phyloP scores from a whole-genome alignment of 2,329 filamentous ascomycete species.

The Diaporthe velutina region DNA sequence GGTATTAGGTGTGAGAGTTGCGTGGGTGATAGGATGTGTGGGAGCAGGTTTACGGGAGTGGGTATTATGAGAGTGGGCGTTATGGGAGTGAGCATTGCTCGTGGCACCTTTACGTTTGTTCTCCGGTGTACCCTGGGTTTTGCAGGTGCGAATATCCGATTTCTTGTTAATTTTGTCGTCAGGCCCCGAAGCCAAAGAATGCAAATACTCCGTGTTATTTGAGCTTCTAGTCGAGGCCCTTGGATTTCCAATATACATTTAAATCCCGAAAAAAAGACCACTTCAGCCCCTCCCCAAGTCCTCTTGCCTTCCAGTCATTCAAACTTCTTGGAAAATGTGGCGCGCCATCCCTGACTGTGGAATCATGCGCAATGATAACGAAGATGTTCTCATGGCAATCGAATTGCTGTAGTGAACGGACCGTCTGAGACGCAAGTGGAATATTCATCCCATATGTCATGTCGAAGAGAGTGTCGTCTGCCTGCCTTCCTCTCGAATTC shows the following conservation, averaged over 20 bases:
- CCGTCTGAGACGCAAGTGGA: conserved; percentile 41
- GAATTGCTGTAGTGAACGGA: conserved; percentile 37
- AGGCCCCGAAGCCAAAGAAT: neutral
- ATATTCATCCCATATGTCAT: conserved; percentile 44
- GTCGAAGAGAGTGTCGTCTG: conserved; percentile 43
- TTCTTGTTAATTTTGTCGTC: too few species aligned
- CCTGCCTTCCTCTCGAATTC: conserved; percentile 39
- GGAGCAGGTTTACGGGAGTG: too few species aligned
- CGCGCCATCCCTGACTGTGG: neutral
- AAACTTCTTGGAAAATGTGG: neutral
- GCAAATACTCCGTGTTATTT: neutral
- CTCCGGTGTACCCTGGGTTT: too few species aligned
- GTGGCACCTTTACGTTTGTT: too few species aligned
- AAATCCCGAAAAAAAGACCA: conserved; percentile 13
- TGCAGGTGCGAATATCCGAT: too few species aligned
- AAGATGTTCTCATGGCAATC: conserved; percentile 39
- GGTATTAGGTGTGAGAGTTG: too few species aligned
- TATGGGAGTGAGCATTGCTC: too few species aligned
- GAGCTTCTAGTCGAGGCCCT: neutral
- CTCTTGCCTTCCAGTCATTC: conserved; percentile 12
- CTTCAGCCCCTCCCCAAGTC: neutral
- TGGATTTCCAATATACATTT: conserved; percentile 9
- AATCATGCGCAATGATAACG: conserved; percentile 39
- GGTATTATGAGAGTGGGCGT: too few species aligned
- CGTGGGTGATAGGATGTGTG: too few species aligned